phyloP scores from a whole-genome alignment of 768 basidiomycete genomes.

The Macrocybe gigantea region DNA sequence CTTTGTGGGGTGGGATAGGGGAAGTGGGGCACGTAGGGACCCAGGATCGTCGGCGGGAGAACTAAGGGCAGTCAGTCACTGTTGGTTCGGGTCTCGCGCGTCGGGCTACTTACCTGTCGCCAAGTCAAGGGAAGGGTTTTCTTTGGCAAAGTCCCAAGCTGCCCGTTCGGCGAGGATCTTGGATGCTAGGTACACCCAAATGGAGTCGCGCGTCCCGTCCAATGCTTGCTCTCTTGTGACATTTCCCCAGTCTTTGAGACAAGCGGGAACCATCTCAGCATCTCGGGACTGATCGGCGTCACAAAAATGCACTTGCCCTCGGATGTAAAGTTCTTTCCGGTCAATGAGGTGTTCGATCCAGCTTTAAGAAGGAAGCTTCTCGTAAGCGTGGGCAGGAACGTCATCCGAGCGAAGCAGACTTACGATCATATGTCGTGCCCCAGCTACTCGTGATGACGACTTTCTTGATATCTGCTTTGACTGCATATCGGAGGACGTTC shows the following conservation, averaged over 20 bases:
- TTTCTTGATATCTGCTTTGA: constrained; percentile 19
- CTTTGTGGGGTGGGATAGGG: constrained; percentile 20
- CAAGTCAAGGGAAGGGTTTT: constrained; percentile 32
- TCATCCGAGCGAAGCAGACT: neutral
- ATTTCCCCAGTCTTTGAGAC: constrained; percentile 27
- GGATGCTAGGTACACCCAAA: constrained; percentile 32
- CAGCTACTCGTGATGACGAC: constrained; percentile 28
- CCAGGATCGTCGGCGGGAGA: constrained; percentile 30
- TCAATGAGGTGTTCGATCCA: no score
- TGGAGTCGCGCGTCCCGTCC: constrained; percentile 17
- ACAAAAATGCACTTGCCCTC: neutral
- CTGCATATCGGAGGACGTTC: constrained; percentile 21
- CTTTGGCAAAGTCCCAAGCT: constrained; percentile 33
- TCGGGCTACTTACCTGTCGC: constrained; percentile 25
- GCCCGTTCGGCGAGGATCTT: constrained; percentile 37
- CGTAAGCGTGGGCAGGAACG: no score
- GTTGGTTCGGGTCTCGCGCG: neutral
- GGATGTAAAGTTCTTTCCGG: no score
- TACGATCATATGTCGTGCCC: constrained; percentile 24
- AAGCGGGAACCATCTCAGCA: neutral
- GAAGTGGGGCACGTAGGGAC: constrained; percentile 26
- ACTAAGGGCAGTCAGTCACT: constrained; percentile 13
- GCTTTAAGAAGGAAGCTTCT: no score
- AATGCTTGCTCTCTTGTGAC: constrained; percentile 24
- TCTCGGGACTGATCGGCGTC: neutral